These are phyloP conservation scores for Venturia carpophila DNA, from an alignment of 2,329 filamentous ascomycete species.

Conservation along the genomic window DNA sequence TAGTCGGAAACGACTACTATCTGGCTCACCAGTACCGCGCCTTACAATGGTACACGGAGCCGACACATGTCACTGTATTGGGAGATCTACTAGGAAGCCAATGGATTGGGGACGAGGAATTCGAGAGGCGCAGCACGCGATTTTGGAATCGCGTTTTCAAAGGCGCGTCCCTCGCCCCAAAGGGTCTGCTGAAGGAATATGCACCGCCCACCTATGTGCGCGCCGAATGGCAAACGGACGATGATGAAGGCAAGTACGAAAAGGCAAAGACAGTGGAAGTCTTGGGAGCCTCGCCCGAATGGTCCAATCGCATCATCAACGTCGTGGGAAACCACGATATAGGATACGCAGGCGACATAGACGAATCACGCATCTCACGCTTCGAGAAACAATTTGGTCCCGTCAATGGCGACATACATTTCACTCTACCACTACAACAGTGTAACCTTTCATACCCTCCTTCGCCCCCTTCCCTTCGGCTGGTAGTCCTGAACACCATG, in stretches of 20 bases:
- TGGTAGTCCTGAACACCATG: constrained; percentile 86
- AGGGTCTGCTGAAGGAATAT: constrained; percentile 30
- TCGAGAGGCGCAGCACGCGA: constrained; percentile 60
- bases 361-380: constrained; percentile 61
- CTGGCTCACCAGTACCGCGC: constrained; percentile 86
- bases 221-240: constrained; percentile 13
- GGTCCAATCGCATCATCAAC: constrained; percentile 76
- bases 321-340: constrained; percentile 94
- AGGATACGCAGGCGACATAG: constrained; percentile 89
- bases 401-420: constrained; percentile 80
- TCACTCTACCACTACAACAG: constrained; percentile 37
- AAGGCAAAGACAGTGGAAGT: constrained; percentile 31
- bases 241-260: constrained; percentile 30
- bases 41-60: constrained; percentile 72
- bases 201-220: constrained; percentile 19
- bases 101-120: constrained; percentile 85
- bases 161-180: constrained; percentile 55
- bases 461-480: constrained; percentile 60
- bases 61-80: constrained; percentile 80
- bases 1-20: constrained; percentile 91
- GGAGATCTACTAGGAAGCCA: constrained; percentile 91
- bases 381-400: constrained; percentile 83
- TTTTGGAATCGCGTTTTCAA: constrained; percentile 77
- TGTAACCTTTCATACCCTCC: background rate
- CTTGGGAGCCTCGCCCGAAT: constrained; percentile 44